A percentile compares a stretch with the other conserved stretches of the same genome.
Conservation (phyloP, 306 rosid genomes). For the Luffa aegyptiaca region DNA sequence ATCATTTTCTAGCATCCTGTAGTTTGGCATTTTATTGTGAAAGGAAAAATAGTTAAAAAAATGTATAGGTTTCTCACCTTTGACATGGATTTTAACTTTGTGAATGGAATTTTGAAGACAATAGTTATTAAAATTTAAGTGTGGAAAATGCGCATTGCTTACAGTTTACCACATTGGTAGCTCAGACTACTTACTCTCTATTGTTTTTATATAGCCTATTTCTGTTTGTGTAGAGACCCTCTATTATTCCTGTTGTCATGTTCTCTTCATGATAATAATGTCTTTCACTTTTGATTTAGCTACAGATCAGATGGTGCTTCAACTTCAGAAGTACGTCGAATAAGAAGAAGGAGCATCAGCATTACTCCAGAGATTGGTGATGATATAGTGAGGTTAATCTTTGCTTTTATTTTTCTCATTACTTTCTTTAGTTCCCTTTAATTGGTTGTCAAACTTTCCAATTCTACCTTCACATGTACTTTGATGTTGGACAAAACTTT, state of each 20-base stretch:
- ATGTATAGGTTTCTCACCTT: background rate
- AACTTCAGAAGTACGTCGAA: conserved; percentile 68
- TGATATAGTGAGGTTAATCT: conserved; percentile 88
- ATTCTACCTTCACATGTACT: background rate
- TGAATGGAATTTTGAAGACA: background rate
- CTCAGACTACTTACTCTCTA: background rate
- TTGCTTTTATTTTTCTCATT: conserved; percentile 22
- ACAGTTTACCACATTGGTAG: background rate
- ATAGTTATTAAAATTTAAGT: background rate
- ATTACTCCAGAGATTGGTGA: conserved; percentile 98
- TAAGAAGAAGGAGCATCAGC: conserved; percentile 96
- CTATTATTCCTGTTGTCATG: background rate
- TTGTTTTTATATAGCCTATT: background rate
- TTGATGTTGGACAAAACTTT: background rate
- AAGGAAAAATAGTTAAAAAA: background rate
- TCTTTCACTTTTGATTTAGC: conserved; percentile 14
- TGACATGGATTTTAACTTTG: background rate
- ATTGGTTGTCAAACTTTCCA: background rate
- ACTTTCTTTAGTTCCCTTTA: background rate
- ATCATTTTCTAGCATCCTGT: background rate
- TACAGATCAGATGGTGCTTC: conserved; percentile 81
- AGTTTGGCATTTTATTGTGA: background rate
- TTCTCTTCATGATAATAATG: background rate
- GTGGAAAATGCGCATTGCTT: background rate
- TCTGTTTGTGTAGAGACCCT: background rate